phyloP scores from a whole-genome alignment of 2,329 filamentous ascomycete species.

The Aureobasidium sp. region DNA sequence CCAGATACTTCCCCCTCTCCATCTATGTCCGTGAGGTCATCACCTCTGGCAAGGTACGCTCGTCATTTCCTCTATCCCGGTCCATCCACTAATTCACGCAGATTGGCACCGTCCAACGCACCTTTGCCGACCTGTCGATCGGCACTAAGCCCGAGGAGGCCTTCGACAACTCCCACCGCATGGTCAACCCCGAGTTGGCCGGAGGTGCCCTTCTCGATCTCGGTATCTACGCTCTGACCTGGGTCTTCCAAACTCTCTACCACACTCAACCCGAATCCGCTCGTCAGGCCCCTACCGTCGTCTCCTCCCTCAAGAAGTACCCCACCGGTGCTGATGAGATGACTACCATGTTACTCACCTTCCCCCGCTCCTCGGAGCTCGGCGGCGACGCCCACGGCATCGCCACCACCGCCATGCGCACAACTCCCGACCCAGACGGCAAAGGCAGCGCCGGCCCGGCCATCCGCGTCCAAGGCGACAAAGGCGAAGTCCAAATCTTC shows the following conservation, averaged over 20 bases:
- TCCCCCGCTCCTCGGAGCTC: constrained; percentile 47
- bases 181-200: constrained; percentile 76
- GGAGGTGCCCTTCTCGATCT: constrained; percentile 78
- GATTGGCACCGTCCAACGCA: constrained; percentile 49
- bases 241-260: constrained; percentile 85
- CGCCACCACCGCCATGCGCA: constrained; percentile 50
- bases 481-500: constrained; percentile 74
- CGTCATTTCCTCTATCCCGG: too few species aligned
- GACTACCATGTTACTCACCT: constrained; percentile 69
- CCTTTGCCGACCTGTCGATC: constrained; percentile 51
- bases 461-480: constrained; percentile 71
- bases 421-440: constrained; percentile 54
- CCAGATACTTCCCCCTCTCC: constrained; percentile 77
- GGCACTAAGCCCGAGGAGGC: constrained; percentile 53
- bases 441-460: constrained; percentile 53
- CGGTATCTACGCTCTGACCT: constrained; percentile 81
- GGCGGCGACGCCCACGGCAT: constrained; percentile 60
- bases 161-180: constrained; percentile 57
- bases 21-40: constrained; percentile 64
- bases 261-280: constrained; percentile 58
- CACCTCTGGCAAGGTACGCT: constrained; percentile 33
- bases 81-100: not conserved
- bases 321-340: constrained; percentile 67
- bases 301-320: constrained; percentile 63
- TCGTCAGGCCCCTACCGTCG: constrained; percentile 61